Conservation (phyloP, 2,329 filamentous ascomycete genomes). For the Myriosclerotinia curreyana region DNA sequence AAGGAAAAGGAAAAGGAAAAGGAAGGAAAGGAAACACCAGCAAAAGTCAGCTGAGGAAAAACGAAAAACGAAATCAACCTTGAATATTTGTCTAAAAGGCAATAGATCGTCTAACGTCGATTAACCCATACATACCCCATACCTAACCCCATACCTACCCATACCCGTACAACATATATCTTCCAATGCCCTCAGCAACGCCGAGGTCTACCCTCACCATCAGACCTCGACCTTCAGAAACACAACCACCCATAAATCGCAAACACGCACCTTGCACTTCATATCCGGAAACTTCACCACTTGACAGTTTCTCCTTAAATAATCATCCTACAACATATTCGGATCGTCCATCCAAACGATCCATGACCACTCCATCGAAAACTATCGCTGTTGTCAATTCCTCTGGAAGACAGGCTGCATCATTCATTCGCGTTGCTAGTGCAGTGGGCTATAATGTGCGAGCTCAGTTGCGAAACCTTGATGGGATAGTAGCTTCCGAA, state of each 20-base stretch:
- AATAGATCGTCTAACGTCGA: neutral
- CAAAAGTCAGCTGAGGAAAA: neutral
- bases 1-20: slow-evolving; percentile 9
- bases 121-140: neutral
- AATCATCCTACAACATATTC: slow-evolving; percentile 23
- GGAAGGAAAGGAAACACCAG: neutral
- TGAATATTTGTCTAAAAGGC: neutral
- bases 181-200: slow-evolving; percentile 37
- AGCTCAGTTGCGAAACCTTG: slow-evolving; percentile 83
- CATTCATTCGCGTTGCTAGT: slow-evolving; percentile 87
- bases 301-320: slow-evolving; percentile 26
- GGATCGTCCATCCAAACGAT: slow-evolving; percentile 36
- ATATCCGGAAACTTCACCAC: slow-evolving; percentile 28
- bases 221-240: slow-evolving; percentile 31
- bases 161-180: too few relatives aligned
- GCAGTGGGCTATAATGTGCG: slow-evolving; percentile 92
- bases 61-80: neutral
- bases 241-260: slow-evolving; percentile 29
- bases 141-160: too few relatives aligned
- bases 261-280: slow-evolving; percentile 37
- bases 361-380: slow-evolving; percentile 37
- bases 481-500: slow-evolving; percentile 85
- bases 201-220: slow-evolving; percentile 33
- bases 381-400: slow-evolving; percentile 94
- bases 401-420: slow-evolving; percentile 91